Conservation (phyloP, 73 alveolate genomes). For the Effrenium voratum region DNA sequence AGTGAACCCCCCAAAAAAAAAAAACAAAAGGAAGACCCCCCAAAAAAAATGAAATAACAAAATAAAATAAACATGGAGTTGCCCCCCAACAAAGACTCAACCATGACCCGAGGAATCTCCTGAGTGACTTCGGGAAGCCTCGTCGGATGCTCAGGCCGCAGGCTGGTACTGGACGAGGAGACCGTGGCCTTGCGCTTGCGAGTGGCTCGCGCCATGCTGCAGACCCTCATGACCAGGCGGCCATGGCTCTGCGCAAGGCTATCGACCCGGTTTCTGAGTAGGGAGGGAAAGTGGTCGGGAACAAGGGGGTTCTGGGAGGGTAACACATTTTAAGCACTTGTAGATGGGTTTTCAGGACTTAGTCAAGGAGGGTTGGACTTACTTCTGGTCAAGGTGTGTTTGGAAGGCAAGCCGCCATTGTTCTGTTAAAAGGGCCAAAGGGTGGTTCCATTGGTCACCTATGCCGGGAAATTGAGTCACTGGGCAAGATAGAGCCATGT, state of each 20-base stretch:
- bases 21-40: too few species aligned
- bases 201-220: conserved; percentile 43
- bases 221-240: conserved; percentile 44
- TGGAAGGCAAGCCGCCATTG: not conserved
- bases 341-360: not conserved
- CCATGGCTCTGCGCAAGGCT: not conserved
- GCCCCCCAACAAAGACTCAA: not conserved
- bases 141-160: not conserved
- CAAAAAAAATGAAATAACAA: not conserved
- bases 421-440: not conserved
- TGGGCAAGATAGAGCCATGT: too few species aligned
- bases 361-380: not conserved
- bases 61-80: not conserved
- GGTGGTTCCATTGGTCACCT: too few species aligned
- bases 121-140: not conserved
- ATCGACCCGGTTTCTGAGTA: not conserved
- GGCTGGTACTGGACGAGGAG: conserved; percentile 1
- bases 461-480: too few species aligned
- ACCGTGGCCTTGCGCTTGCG: conserved; percentile 61
- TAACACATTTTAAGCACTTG: not conserved
- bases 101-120: not conserved
- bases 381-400: not conserved
- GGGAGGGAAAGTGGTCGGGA: not conserved
- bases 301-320: not conserved
- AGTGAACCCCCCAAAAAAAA: too few species aligned